phyloP scores from a whole-genome alignment of 345 rosid species.

The Eucalyptus caleyi region DNA sequence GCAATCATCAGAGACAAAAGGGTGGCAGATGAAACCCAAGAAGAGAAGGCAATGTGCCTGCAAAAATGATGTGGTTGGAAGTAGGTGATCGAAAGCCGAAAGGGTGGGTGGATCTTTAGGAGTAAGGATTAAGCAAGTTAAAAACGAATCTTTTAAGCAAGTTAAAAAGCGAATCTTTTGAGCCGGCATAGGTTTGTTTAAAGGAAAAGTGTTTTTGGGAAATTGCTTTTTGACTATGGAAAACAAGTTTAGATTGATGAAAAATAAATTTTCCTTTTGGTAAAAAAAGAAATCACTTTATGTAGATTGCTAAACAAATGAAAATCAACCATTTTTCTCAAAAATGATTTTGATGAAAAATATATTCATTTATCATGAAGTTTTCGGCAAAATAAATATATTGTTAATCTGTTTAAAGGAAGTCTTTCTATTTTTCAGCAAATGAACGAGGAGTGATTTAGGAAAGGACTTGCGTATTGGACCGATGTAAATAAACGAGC shows the following conservation, averaged over 20 bases:
- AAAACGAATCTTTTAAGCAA: background rate
- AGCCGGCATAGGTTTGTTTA: background rate
- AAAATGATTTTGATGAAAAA: background rate
- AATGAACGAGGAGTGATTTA: background rate
- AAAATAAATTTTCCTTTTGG: too few species aligned
- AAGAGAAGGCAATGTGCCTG: background rate
- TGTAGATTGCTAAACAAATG: fast-evolving
- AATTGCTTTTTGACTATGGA: too few species aligned
- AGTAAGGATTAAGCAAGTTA: background rate
- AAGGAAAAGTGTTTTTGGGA: background rate
- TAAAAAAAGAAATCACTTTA: too few species aligned
- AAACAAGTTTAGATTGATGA: fast-evolving
- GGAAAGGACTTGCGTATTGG: background rate
- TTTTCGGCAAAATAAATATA: background rate
- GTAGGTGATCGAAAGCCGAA: background rate
- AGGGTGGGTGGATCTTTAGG: background rate
- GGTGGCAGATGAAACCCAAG: background rate
- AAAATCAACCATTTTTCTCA: background rate
- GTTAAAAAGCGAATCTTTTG: background rate
- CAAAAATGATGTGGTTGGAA: background rate
- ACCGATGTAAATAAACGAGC: background rate
- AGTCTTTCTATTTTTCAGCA: background rate
- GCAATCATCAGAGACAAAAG: background rate
- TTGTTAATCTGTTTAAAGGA: too few species aligned
- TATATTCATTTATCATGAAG: fast-evolving